Percentiles rank a stretch among this genome's conserved stretches.
Conservation (phyloP, 768 basidiomycete genomes). For the Trametes sanguinea region DNA sequence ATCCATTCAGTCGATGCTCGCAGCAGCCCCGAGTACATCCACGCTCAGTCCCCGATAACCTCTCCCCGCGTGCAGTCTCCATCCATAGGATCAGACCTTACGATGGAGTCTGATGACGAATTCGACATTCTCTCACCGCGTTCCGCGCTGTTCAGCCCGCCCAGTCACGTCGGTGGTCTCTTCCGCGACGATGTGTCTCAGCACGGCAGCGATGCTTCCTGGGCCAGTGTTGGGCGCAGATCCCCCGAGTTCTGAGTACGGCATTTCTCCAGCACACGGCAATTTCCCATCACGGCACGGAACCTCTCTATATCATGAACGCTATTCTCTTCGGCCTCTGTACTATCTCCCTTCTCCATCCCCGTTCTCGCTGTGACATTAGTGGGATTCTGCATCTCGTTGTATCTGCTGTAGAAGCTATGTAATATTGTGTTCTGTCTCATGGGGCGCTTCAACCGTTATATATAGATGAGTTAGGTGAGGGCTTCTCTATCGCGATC, state of each 20-base stretch:
- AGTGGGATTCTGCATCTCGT: not conserved
- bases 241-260: slow-evolving; percentile 26
- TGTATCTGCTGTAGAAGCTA: slow-evolving; percentile 15
- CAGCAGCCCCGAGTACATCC: slow-evolving; percentile 11
- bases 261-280: not conserved
- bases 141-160: slow-evolving; percentile 32
- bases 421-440: not conserved
- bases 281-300: not conserved
- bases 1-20: slow-evolving; percentile 21
- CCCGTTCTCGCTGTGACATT: slow-evolving; percentile 6
- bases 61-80: slow-evolving; percentile 25
- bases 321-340: not conserved
- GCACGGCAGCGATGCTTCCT: slow-evolving; percentile 27
- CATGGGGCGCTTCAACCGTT: too few relatives aligned
- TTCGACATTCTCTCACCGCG: slow-evolving; percentile 30
- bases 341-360: not conserved
- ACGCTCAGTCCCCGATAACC: slow-evolving; percentile 8
- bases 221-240: slow-evolving; percentile 30
- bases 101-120: slow-evolving; percentile 25
- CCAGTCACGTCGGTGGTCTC: slow-evolving; percentile 9
- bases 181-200: slow-evolving; percentile 22
- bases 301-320: slow-evolving; percentile 17
- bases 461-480: too few relatives aligned
- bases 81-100: slow-evolving; percentile 19
- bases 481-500: too few relatives aligned